Evolutionary conservation across 306 rosid genomes (phyloP).

Genomic region (Mucuna pruriens): DNA sequence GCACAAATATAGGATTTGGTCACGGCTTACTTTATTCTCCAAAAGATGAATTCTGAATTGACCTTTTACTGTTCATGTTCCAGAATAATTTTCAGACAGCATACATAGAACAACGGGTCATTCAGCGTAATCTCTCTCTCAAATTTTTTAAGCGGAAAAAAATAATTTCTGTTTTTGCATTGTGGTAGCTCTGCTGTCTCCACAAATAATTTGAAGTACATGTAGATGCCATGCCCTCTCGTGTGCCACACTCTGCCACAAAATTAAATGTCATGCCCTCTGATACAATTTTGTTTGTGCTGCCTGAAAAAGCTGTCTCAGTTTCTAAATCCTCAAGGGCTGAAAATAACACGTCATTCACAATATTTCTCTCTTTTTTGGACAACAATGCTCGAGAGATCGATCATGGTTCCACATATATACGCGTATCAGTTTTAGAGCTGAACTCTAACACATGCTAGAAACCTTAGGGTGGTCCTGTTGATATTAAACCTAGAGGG

Average conservation of each 20-base stretch:
- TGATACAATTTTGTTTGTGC: constrained; percentile 52
- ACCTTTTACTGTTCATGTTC: constrained; percentile 38
- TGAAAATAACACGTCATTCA: constrained; percentile 25
- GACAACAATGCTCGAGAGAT: background rate
- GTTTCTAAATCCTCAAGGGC: constrained; percentile 24
- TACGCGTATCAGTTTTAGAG: background rate
- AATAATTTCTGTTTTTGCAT: constrained; percentile 3
- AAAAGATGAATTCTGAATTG: constrained; percentile 45
- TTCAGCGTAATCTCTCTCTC: background rate
- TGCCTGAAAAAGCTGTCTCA: constrained; percentile 48
- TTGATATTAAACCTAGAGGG: constrained; percentile 20
- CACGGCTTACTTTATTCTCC: constrained; percentile 46
- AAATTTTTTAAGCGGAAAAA: background rate
- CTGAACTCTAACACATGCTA: constrained; percentile 38
- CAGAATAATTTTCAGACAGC: constrained; percentile 16
- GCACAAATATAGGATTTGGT: constrained; percentile 46
- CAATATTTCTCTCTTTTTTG: constrained; percentile 8
- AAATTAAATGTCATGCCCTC: constrained; percentile 24
- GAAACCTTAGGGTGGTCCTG: constrained; percentile 29
- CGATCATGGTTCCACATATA: background rate
- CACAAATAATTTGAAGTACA: constrained; percentile 23
- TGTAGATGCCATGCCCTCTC: constrained; percentile 31
- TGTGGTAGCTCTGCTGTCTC: constrained; percentile 18
- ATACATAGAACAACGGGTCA: background rate
- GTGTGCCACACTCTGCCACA: constrained; percentile 30